Conservation (phyloP, 2,329 filamentous ascomycete genomes). For the Stagonosporopsis chrysanthemi region DNA sequence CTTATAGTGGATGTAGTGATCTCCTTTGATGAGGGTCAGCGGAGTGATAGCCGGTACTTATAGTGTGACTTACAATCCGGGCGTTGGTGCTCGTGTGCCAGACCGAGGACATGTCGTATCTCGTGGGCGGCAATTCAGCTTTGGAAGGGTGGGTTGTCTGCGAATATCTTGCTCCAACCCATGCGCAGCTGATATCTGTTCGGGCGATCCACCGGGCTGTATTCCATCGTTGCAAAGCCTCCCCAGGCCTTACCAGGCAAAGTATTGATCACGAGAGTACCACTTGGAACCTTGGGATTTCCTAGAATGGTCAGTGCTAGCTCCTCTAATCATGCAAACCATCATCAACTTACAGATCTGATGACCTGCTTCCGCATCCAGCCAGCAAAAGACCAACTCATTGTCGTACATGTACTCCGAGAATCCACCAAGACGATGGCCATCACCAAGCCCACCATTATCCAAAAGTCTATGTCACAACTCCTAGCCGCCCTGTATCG, state of each 20-base stretch:
- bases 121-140: slow-evolving; percentile 10
- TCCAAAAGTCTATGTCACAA: slow-evolving; percentile 1
- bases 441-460: not conserved
- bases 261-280: not conserved
- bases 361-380: not conserved
- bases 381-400: not conserved
- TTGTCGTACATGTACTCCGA: not conserved
- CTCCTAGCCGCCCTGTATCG: not conserved
- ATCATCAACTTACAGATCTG: not conserved
- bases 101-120: slow-evolving; percentile 14
- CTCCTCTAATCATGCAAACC: too few relatives aligned
- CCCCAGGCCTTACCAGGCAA: not conserved
- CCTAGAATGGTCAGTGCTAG: not conserved
- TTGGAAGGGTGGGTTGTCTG: not conserved
- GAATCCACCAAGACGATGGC: slow-evolving; percentile 9
- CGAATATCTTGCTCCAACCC: not conserved
- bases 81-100: slow-evolving; percentile 15
- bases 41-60: not conserved
- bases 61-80: slow-evolving; percentile 3
- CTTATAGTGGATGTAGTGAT: slow-evolving; percentile 3
- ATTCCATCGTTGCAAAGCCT: not conserved
- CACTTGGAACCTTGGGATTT: not conserved
- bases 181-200: slow-evolving; percentile 1
- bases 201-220: not conserved
- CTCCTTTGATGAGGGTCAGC: not conserved